These are phyloP conservation scores for Adansonia gregorii DNA, from an alignment of 441 rosid species.

Conservation along the genomic window DNA sequence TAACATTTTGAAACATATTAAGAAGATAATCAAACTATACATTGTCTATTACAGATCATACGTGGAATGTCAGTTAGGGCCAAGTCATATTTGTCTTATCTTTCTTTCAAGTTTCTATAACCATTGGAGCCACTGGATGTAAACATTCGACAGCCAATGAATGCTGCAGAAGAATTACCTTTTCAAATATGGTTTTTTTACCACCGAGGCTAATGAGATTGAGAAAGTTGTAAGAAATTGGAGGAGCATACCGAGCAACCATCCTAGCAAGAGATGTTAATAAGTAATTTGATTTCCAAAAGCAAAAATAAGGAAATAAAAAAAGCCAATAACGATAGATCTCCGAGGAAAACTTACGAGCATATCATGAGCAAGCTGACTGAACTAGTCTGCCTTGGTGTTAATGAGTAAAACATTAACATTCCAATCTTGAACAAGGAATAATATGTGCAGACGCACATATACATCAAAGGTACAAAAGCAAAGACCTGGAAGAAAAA, in stretches of 20 bases:
- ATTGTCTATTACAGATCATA: not conserved
- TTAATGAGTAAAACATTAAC: conserved; percentile 97
- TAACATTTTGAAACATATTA: not conserved
- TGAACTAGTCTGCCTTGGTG: conserved; percentile 95
- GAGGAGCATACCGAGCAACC: conserved; percentile 99
- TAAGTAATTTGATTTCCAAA: conserved; percentile 20
- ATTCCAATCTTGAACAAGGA: conserved; percentile 93
- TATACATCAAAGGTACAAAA: conserved; percentile 93
- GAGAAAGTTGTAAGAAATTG: conserved; percentile 93
- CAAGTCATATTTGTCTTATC: conserved; percentile 8
- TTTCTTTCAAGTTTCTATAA: conserved; percentile 17
- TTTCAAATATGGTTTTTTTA: conserved; percentile 73
- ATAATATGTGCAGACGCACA: conserved; percentile 97
- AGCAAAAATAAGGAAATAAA: not conserved
- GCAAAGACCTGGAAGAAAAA: conserved; percentile 70
- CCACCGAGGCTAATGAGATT: conserved; percentile 76
- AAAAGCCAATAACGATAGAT: conserved; percentile 9
- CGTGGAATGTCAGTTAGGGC: conserved; percentile 2
- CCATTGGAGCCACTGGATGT: not conserved
- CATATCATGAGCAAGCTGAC: conserved; percentile 98
- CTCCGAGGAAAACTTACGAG: conserved; percentile 65
- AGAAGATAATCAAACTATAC: not conserved
- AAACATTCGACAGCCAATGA: conserved; percentile 15
- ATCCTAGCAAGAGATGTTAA: conserved; percentile 57
- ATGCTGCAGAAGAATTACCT: conserved; percentile 49